Evolutionary conservation across 371 early-diverging fungal species (phyloP), one percentile per base, ranked within the genome.

Genomic region (Gilbertella persicaria): DNA sequence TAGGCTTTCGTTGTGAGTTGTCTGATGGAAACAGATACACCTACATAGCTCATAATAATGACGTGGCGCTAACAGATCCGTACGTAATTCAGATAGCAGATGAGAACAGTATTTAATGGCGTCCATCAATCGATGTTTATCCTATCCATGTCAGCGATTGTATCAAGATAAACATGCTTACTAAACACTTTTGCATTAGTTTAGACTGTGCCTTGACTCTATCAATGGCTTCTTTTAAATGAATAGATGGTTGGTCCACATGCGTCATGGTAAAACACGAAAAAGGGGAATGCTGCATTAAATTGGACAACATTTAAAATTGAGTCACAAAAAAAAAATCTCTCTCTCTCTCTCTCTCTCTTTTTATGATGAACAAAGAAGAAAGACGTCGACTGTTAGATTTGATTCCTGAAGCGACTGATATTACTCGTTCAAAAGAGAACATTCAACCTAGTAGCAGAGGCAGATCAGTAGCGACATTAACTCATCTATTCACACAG

Each of bases 1-100:
- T 26, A 21, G 13, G 28, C 45, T 40, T 53, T 54, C 45, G 21
- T n/a, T n/a, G 5, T 26, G n/a, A 12, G 19, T 44, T 37, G 23
- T 3, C 6, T 16, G 8, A 0, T 41, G 26, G 8, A 19, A 29
- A 19, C 12, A 17, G 30, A 8, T 43, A 2, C n/a, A 37, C 69
- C 67, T 86, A 86, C 93, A 97, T n/a, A 97, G 87, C 70, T 97
- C 95, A 71, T 96, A 95, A 75, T 96, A 97, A 67, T 88, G 86
- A 66, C 94, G 95, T 33, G 96, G 97, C 0, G 94, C 89, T 43
- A 97, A 71, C 9, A 87, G 78, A 21, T 95, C 91, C 2, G 95
- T 94, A 51, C 94, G 83, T 43, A 97, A 83, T 69, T 97, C 97
- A 16, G 89, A 84, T 7, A 96, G 80, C 93, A 97, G 92, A 23